Conservation (phyloP, 345 rosid species). For the Barbarea vulgaris region DNA sequence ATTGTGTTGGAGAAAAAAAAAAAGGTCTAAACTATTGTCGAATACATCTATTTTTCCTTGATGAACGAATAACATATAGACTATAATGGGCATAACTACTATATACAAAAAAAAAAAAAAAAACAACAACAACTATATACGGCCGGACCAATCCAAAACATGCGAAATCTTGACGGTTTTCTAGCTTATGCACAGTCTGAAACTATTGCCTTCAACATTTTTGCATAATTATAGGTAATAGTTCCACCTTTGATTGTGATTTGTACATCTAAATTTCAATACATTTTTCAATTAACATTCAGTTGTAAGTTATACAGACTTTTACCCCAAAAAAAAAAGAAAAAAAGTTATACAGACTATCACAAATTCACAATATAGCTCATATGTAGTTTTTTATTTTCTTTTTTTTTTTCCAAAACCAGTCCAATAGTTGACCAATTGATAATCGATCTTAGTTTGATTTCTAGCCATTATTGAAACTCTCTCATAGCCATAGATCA, state of each 20-base stretch:
- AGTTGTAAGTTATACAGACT: no score
- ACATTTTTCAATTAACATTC: no score
- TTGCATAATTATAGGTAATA: neutral
- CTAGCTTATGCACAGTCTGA: neutral
- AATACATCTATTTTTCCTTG: no score
- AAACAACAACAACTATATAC: no score
- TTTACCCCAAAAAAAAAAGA: no score
- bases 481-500: neutral
- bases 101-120: no score
- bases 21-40: no score
- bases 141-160: neutral
- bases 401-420: neutral
- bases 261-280: neutral
- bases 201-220: neutral
- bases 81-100: neutral
- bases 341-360: no score
- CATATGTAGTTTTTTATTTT: neutral
- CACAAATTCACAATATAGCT: neutral
- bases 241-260: neutral
- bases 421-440: constrained; percentile 4
- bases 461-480: neutral
- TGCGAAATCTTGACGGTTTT: neutral
- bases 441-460: neutral
- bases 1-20: no score
- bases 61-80: no score